Evolutionary conservation across 2,329 filamentous ascomycete genomes (phyloP), one percentile per base, ranked within the genome.

Genomic region (Venturiaceae sp.): DNA sequence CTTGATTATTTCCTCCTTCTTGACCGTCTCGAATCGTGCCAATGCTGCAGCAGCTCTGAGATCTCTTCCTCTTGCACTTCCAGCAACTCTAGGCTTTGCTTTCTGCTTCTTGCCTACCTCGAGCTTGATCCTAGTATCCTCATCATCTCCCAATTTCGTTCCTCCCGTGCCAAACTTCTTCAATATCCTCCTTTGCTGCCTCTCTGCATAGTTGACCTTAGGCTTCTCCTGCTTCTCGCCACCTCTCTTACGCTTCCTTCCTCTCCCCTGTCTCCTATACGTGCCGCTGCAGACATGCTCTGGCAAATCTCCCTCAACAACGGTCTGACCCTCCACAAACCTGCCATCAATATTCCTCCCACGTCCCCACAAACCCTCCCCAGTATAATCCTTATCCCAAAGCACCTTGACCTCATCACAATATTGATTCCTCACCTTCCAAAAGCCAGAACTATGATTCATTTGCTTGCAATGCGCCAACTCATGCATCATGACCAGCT

Each of bases 401-500:
- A 95, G 74, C 1, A 64, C 77, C 62, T 84, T 82, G 81, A 95
- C 84, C 58, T 90, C 81, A 8, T 77, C 78, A 1, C 88, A 85
- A 67, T 88, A 94, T 44, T 77, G 73, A 69, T 94, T 88, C 52
- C 90, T 78, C 19, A 92, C 86, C 9, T 81, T 80, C 90, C 90
- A 95, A 66, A 95, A 95, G 2, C 82, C 83, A 58, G 82, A 80
- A 1, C 84, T 87, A 69, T 95, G 90, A 69, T 95, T 95, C 91
- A 95, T 95, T 69, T 95, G 86, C 70, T 89, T 87, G 77, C 88
- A 92, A 70, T 95, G 90, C 3, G 90, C 90, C 32, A 95, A 76
- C 67, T 94, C 89, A 69, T 95, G 90, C 83, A 95, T 92, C 90
- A 95, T 95, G 63, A 95, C 89, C 88, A 94, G 92, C 72, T 94